Evolutionary conservation across 805 yeast genomes (phyloP), one percentile per base, ranked within the genome.

Genomic region (Lipomyces japonicus): DNA sequence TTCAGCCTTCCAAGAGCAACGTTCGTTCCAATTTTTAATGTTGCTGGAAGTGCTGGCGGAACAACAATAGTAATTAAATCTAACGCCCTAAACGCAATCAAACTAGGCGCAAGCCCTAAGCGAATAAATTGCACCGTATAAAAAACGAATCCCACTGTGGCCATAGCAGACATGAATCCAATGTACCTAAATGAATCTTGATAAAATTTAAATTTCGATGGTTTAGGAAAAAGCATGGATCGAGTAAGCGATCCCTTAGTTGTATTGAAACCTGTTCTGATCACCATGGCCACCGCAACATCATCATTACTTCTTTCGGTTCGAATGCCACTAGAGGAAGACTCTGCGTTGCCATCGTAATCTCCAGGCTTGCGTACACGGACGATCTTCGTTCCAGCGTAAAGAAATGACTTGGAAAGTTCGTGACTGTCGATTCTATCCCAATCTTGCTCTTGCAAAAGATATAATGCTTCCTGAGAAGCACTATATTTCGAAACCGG

Each of bases 41-140:
- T 93, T 0, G 98, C 98, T 0, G 99, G 99, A 39, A 93, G 74
- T 0, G 98, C 98, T 1, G 99, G 99, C 1, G 99, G 99, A 1
- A 93, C 96, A 4, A 93, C 98, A 65, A 93, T 89, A 0, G 99
- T 93, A 47, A 93, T 84, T 45, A 93, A 79, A 69, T 93, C 99
- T 48, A 93, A 72, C 0, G 97, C 97, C 60, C 99, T 77, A 48
- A 93, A 71, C 4, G 90, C 74, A 73, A 93, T 91, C 32, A 84
- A 68, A 41, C 74, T 74, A 54, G 77, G 76, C 3, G 84, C 81
- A 34, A 93, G 67, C 0, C 95, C 93, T 53, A 93, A 69, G 59
- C 79, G 73, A 52, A 91, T 76, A 66, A 93, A 93, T 63, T 88
- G 86, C 55, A 82, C 72, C 2, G 96, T 86, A 37, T 95, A 87